A percentile compares a stretch with the other conserved stretches of the same genome.
Evolutionary conservation across 1,284 basidiomycete species (phyloP).

Genomic region (Crucibulum parvulum): DNA sequence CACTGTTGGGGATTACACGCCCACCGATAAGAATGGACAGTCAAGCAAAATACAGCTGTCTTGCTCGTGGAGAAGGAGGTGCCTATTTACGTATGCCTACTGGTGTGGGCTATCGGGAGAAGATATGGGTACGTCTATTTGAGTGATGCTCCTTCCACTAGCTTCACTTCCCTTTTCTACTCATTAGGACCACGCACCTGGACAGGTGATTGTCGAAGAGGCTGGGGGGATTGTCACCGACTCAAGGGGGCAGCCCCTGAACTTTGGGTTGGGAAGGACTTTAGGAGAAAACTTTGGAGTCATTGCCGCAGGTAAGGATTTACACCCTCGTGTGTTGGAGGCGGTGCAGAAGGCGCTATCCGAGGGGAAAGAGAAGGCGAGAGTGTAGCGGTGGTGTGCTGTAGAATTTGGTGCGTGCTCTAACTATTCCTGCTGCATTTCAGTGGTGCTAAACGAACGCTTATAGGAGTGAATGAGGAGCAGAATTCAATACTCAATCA

Average conservation of each 20-base stretch:
- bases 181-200: constrained; percentile 87
- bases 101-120: constrained; percentile 83
- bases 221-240: constrained; percentile 90
- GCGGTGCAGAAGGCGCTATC: constrained; percentile 72
- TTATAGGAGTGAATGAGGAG: too few species aligned
- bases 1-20: constrained; percentile 72
- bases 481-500: too few species aligned
- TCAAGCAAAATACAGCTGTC: constrained; percentile 94
- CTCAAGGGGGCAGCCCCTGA: constrained; percentile 78
- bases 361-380: constrained; percentile 15
- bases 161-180: background rate
- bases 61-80: constrained; percentile 89
- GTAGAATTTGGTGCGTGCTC: too few species aligned
- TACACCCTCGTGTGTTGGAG: constrained; percentile 66
- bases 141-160: background rate
- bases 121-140: constrained; percentile 78
- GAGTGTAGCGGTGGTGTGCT: too few species aligned
- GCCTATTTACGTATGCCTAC: constrained; percentile 94
- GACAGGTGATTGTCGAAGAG: constrained; percentile 86
- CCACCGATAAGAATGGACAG: constrained; percentile 92
- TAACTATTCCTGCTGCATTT: too few species aligned
- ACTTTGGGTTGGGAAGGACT: constrained; percentile 90
- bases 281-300: constrained; percentile 90
- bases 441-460: too few species aligned
- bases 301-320: constrained; percentile 75